Percentiles rank a stretch among this genome's conserved stretches.
phyloP scores from a whole-genome alignment of 805 yeast genomes.

The Suhomyces tanzawaensis region DNA sequence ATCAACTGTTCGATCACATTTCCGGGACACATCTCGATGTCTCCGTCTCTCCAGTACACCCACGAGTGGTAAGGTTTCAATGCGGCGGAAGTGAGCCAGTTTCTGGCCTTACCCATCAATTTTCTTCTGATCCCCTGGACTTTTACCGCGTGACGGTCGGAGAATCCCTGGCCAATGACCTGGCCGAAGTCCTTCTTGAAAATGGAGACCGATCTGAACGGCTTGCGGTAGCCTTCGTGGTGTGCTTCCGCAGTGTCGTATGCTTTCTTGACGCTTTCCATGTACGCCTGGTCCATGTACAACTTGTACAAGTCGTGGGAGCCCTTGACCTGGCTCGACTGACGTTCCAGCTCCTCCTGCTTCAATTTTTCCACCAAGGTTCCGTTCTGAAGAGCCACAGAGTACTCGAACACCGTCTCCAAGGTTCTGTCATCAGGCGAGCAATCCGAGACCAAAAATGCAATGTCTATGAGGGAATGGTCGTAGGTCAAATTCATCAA shows the following conservation, averaged over 20 bases:
- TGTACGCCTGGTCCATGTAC: constrained; percentile 66
- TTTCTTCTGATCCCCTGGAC: constrained; percentile 83
- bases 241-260: constrained; percentile 57
- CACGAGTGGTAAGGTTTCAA: constrained; percentile 82
- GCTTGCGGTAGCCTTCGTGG: constrained; percentile 59
- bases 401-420: constrained; percentile 61
- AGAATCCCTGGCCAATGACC: constrained; percentile 84
- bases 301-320: constrained; percentile 61
- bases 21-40: constrained; percentile 79
- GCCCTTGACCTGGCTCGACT: constrained; percentile 43
- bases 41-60: constrained; percentile 92
- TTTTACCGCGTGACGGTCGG: constrained; percentile 80
- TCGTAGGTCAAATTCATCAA: constrained; percentile 84
- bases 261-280: constrained; percentile 54
- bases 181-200: constrained; percentile 88
- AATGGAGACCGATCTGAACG: constrained; percentile 77
- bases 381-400: constrained; percentile 69
- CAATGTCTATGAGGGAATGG: constrained; percentile 74
- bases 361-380: constrained; percentile 51
- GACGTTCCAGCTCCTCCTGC: constrained; percentile 35
- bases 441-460: constrained; percentile 79
- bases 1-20: constrained; percentile 70
- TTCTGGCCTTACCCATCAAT: constrained; percentile 83
- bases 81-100: constrained; percentile 75
- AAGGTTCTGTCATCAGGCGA: constrained; percentile 64